Conservation (phyloP, 148 eudicot species). For the Spergularia bocconei region DNA sequence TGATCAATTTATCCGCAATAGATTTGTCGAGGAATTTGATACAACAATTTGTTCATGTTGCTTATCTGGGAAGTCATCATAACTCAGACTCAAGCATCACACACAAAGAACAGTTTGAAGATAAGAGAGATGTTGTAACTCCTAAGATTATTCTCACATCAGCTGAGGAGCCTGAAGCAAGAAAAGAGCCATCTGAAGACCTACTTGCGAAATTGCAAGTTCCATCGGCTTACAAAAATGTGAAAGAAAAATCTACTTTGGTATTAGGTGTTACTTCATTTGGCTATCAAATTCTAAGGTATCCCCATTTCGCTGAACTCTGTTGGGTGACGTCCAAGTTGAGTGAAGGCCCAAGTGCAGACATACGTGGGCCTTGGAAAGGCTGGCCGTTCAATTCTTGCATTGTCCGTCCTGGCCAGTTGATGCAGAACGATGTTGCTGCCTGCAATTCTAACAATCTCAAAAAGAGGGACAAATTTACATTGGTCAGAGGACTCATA, state of each 20-base stretch:
- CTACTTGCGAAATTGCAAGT: conserved; percentile 28
- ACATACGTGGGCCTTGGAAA: conserved; percentile 78
- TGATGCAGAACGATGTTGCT: conserved; percentile 35
- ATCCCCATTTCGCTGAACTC: conserved; percentile 94
- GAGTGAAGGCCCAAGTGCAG: conserved; percentile 78
- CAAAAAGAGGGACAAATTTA: conserved; percentile 46
- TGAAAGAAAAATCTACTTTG: conserved; percentile 64
- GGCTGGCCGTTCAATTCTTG: conserved; percentile 98
- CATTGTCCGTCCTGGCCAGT: conserved; percentile 60
- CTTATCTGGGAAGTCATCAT: conserved; percentile 47
- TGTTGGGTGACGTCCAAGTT: conserved; percentile 98
- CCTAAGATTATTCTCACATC: conserved; percentile 27
- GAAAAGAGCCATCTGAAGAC: conserved; percentile 27
- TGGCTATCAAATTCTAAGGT: conserved; percentile 79
- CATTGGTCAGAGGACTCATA: conserved; percentile 72
- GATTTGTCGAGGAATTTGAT: conserved; percentile 58
- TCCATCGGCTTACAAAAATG: conserved; percentile 29
- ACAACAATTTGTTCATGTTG: conserved; percentile 66
- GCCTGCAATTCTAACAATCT: conserved; percentile 40
- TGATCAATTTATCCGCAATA: conserved; percentile 51
- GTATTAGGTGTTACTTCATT: conserved; percentile 54
- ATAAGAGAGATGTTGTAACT: conserved; percentile 21
- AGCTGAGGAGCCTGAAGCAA: conserved; percentile 28
- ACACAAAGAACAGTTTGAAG: conserved; percentile 28
- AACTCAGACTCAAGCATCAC: conserved; percentile 22